Evolutionary conservation across 805 yeast species (phyloP).

Genomic region (Wickerhamiella slavikovae): DNA sequence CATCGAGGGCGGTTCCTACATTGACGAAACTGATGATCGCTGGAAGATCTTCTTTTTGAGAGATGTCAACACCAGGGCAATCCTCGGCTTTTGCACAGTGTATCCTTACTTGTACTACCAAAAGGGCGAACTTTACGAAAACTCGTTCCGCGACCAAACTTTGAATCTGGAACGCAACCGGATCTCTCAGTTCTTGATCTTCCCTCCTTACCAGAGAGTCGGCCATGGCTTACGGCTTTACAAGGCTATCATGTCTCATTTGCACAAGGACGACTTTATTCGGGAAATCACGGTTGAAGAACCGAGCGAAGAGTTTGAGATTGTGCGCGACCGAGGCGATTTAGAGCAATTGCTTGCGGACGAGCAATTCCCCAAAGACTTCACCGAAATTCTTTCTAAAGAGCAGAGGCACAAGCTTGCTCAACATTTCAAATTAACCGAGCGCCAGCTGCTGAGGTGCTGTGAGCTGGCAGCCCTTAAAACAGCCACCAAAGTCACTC

Average conservation of each 20-base stretch:
- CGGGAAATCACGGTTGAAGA: constrained; percentile 78
- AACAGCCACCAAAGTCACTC: constrained; percentile 11
- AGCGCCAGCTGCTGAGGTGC: constrained; percentile 57
- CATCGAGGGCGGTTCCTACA: constrained; percentile 86
- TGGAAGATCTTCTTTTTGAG: constrained; percentile 62
- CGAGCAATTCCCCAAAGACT: constrained; percentile 4
- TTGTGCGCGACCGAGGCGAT: constrained; percentile 69
- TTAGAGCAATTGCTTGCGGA: constrained; percentile 26
- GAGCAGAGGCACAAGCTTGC: constrained; percentile 25
- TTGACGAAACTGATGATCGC: constrained; percentile 49
- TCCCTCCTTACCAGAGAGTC: constrained; percentile 66
- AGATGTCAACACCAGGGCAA: constrained; percentile 21
- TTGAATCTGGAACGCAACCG: constrained; percentile 36
- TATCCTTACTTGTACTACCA: constrained; percentile 68
- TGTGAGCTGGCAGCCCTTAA: constrained; percentile 52
- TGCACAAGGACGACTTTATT: constrained; percentile 33
- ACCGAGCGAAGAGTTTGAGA: constrained; percentile 84
- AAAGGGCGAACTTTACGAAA: constrained; percentile 27
- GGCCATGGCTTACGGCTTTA: constrained; percentile 52
- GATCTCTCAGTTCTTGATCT: constrained; percentile 67
- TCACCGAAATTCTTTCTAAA: constrained; percentile 11
- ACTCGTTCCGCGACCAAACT: too few relatives aligned
- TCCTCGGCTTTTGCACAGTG: constrained; percentile 66
- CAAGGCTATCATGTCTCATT: constrained; percentile 28
- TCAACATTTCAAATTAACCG: constrained; percentile 35